A percentile compares a stretch with the other conserved stretches of the same genome.
phyloP scores from a whole-genome alignment of 768 basidiomycete genomes.

The Agrocybe chaxingu region DNA sequence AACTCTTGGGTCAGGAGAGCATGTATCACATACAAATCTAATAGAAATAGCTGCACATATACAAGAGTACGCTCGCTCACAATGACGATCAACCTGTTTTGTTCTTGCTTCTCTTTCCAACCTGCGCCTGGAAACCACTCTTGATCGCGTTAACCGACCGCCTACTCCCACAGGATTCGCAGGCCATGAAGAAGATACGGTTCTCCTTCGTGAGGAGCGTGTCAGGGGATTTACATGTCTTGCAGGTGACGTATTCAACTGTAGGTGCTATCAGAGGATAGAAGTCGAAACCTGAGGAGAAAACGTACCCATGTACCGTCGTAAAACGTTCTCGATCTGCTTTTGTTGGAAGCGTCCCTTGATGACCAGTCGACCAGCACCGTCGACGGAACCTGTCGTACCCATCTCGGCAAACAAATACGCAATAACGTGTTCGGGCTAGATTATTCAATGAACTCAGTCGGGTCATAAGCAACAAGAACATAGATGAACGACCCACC shows the following conservation, averaged over 20 bases:
- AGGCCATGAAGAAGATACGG: conserved; percentile 97
- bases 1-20: no score
- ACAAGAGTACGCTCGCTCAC: no score
- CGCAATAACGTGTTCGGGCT: conserved; percentile 96
- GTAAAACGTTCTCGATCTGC: conserved; percentile 94
- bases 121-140: conserved; percentile 97
- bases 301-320: conserved; percentile 89
- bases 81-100: conserved; percentile 51
- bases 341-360: conserved; percentile 98
- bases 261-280: not conserved
- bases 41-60: no score
- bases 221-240: conserved; percentile 98
- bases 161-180: conserved; percentile 86
- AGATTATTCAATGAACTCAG: conserved; percentile 9
- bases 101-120: conserved; percentile 84
- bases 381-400: conserved; percentile 94
- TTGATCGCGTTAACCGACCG: conserved; percentile 96
- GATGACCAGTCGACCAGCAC: conserved; percentile 88
- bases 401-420: conserved; percentile 98
- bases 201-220: conserved; percentile 97
- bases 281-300: not conserved
- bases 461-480: not conserved
- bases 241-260: conserved; percentile 99
- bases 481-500: conserved; percentile 22
- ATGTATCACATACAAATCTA: no score